Evolutionary conservation across 2,329 filamentous ascomycete species (phyloP).

Genomic region (Arthrinium puccinioides): DNA sequence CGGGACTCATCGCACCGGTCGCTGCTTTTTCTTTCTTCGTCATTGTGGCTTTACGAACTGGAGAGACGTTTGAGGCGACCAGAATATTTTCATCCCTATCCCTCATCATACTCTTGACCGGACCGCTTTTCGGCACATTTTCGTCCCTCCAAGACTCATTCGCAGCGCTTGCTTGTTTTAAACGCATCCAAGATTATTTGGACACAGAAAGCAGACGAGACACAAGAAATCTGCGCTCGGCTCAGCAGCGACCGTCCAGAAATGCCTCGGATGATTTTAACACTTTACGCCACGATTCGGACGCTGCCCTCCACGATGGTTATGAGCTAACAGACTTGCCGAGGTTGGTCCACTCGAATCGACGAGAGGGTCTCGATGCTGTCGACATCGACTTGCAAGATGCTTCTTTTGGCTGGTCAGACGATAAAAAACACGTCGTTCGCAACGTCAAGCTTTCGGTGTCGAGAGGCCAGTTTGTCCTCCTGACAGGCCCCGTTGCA

Average conservation of each 20-base stretch:
- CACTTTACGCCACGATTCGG: background rate
- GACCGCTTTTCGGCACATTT: slow-evolving; percentile 29
- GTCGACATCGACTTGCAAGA: slow-evolving; percentile 4
- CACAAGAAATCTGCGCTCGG: background rate
- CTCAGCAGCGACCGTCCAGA: too few relatives aligned
- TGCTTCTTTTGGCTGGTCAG: slow-evolving; percentile 6
- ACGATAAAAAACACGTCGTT: slow-evolving; percentile 12
- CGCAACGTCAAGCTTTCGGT: slow-evolving; percentile 20
- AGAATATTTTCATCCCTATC: slow-evolving; percentile 30
- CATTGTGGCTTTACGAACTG: slow-evolving; percentile 8
- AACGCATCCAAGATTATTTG: slow-evolving; percentile 26
- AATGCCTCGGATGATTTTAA: background rate
- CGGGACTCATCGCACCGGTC: slow-evolving; percentile 25
- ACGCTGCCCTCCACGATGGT: background rate
- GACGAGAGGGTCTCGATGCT: background rate
- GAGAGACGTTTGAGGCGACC: slow-evolving; percentile 20
- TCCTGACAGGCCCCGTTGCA: slow-evolving; percentile 17
- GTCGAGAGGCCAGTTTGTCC: slow-evolving; percentile 18
- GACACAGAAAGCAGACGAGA: slow-evolving; percentile 12
- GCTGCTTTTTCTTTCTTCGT: slow-evolving; percentile 25
- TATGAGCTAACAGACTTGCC: background rate
- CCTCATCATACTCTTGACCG: slow-evolving; percentile 25
- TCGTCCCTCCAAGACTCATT: slow-evolving; percentile 26
- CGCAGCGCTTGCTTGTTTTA: slow-evolving; percentile 28
- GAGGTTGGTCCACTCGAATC: background rate